A percentile compares a stretch with the other conserved stretches of the same genome.
phyloP scores from a whole-genome alignment of 139 green algal species.

The Micromonas pusilla region DNA sequence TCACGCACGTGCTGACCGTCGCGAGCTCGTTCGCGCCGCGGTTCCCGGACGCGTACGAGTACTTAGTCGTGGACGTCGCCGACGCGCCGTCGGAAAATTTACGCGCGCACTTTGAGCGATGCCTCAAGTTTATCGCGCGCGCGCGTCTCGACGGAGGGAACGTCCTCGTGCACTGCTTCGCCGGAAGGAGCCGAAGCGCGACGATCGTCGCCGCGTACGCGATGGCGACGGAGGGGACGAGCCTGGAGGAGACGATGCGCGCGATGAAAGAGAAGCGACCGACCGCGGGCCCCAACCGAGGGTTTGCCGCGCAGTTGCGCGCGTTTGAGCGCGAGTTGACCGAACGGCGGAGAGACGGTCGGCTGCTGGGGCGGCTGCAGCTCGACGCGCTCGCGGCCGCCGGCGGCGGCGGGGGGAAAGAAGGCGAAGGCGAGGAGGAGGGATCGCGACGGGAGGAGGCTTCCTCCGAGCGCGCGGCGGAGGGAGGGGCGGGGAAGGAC shows the following conservation, averaged over 20 bases:
- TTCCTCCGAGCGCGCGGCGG: neutral
- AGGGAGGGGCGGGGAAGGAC: neutral
- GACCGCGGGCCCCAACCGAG: constrained; percentile 64
- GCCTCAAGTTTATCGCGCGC: constrained; percentile 57
- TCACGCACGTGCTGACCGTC: constrained; percentile 73
- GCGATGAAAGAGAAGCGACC: constrained; percentile 43
- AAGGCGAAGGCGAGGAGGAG: neutral
- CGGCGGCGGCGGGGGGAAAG: neutral
- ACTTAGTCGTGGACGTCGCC: constrained; percentile 49
- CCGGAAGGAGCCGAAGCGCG: constrained; percentile 65
- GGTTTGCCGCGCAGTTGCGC: constrained; percentile 64
- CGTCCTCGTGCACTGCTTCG: constrained; percentile 84
- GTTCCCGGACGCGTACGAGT: constrained; percentile 33
- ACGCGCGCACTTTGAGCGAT: constrained; percentile 45
- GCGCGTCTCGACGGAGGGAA: constrained; percentile 38
- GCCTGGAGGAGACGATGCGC: constrained; percentile 51
- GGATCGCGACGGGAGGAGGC: neutral
- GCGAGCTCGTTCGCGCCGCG: neutral
- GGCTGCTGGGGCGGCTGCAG: neutral
- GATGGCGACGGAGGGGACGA: constrained; percentile 48
- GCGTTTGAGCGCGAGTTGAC: constrained; percentile 53
- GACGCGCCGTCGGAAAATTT: constrained; percentile 78
- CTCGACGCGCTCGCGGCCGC: neutral
- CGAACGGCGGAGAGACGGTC: neutral
- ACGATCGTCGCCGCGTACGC: constrained; percentile 68